Conservation (phyloP, 1,139 yeast species). For the Yamadazyma taylorii region DNA sequence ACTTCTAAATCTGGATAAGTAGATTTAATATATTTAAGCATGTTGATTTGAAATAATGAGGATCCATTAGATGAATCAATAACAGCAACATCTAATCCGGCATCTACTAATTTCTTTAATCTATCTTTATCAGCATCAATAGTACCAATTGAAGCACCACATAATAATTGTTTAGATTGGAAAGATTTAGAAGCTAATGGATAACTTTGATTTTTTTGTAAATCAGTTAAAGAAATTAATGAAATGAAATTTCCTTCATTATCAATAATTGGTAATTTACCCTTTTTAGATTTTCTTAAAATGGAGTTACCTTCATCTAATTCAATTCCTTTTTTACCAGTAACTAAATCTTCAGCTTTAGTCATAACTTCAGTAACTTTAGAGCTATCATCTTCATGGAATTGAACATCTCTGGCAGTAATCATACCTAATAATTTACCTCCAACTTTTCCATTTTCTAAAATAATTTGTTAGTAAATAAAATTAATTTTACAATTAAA, state of each 20-base stretch:
- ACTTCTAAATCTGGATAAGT: slow-evolving; percentile 80
- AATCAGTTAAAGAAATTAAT: slow-evolving; percentile 90
- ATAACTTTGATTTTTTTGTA: slow-evolving; percentile 91
- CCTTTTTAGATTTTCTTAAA: slow-evolving; percentile 91
- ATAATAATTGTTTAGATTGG: slow-evolving; percentile 89
- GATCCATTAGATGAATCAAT: slow-evolving; percentile 98
- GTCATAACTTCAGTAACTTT: slow-evolving; percentile 85
- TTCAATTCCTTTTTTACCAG: slow-evolving; percentile 80
- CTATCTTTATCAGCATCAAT: slow-evolving; percentile 86
- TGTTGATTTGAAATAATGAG: slow-evolving; percentile 88
- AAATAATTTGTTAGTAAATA: slow-evolving; percentile 17
- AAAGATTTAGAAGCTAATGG: slow-evolving; percentile 95
- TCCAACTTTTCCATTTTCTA: slow-evolving; percentile 83
- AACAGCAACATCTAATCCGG: slow-evolving; percentile 96
- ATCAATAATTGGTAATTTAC: slow-evolving; percentile 94
- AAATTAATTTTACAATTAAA: too few relatives aligned
- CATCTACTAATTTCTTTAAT: slow-evolving; percentile 80
- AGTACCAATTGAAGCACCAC: slow-evolving; percentile 99
- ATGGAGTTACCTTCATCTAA: slow-evolving; percentile 86
- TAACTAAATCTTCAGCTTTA: slow-evolving; percentile 72
- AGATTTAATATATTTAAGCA: slow-evolving; percentile 88
- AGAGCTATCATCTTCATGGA: slow-evolving; percentile 71
- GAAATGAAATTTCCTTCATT: slow-evolving; percentile 73
- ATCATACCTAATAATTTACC: slow-evolving; percentile 93
- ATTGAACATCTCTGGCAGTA: slow-evolving; percentile 96